Conservation (phyloP, 2,329 filamentous ascomycete species). For the Arachnomyces sp. region DNA sequence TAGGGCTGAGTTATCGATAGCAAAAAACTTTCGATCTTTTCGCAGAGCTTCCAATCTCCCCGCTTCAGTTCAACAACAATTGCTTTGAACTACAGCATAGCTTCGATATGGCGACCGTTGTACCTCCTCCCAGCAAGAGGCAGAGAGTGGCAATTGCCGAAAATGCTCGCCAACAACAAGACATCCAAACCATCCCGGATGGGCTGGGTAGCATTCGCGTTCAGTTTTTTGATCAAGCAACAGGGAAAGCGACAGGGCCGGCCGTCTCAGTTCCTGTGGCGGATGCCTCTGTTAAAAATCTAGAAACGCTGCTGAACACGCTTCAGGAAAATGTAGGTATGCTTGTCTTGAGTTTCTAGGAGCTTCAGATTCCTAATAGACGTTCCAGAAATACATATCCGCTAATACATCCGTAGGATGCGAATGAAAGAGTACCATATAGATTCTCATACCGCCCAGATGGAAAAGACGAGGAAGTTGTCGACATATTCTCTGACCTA, state of each 20-base stretch:
- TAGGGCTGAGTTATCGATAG: background rate
- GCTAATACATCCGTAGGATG: constrained; percentile 37
- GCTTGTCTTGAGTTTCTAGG: constrained; percentile 10
- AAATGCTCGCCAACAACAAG: constrained; percentile 65
- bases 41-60: background rate
- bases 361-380: background rate
- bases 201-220: constrained; percentile 72
- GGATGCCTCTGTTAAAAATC: constrained; percentile 80
- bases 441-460: constrained; percentile 54
- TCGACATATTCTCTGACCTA: constrained; percentile 41
- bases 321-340: constrained; percentile 63
- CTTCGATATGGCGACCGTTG: constrained; percentile 63
- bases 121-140: constrained; percentile 81
- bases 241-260: constrained; percentile 59
- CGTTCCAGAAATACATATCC: constrained; percentile 4
- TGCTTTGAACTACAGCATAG: background rate
- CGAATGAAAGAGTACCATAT: constrained; percentile 57
- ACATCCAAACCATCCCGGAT: constrained; percentile 59
- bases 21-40: background rate
- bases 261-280: constrained; percentile 70
- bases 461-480: constrained; percentile 26
- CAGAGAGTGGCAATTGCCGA: constrained; percentile 71
- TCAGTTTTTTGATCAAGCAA: constrained; percentile 78
- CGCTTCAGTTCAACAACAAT: background rate
- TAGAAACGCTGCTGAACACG: constrained; percentile 79